Evolutionary conservation across 1,284 basidiomycete genomes (phyloP).

Genomic region (Leccinum holopus): DNA sequence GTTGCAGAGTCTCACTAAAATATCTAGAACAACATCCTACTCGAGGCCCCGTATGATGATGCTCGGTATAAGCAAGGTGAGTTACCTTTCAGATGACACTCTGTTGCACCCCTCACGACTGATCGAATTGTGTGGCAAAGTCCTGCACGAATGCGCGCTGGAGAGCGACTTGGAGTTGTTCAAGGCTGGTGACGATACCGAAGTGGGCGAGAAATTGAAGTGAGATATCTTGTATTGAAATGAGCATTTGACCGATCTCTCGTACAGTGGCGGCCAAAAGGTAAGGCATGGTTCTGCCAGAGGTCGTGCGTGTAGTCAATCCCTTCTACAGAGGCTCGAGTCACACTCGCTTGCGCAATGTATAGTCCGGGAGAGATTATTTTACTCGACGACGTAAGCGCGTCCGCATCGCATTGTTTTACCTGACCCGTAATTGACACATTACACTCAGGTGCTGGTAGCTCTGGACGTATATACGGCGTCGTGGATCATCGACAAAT

Average conservation of each 20-base stretch:
- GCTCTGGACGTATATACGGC: neutral
- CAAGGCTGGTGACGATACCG: neutral
- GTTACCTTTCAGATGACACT: neutral
- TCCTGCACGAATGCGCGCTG: neutral
- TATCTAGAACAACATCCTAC: neutral
- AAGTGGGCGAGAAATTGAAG: neutral
- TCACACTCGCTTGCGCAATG: no score
- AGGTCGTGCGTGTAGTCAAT: neutral
- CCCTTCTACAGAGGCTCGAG: no score
- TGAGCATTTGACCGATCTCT: neutral
- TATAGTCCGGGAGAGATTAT: no score
- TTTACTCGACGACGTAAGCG: neutral
- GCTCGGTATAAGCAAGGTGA: conserved; percentile 1
- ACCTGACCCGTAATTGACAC: neutral
- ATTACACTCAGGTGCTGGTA: neutral
- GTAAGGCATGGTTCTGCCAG: neutral
- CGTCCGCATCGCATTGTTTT: neutral
- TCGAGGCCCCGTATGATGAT: neutral
- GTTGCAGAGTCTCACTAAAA: no score
- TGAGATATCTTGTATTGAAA: neutral
- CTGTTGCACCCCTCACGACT: neutral
- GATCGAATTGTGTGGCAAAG: neutral
- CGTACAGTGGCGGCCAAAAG: neutral
- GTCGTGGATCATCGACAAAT: conserved; percentile 4
- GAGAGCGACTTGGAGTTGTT: neutral